Evolutionary conservation across 371 early-diverging fungal genomes (phyloP).

Genomic region (Mucor circinelloides): DNA sequence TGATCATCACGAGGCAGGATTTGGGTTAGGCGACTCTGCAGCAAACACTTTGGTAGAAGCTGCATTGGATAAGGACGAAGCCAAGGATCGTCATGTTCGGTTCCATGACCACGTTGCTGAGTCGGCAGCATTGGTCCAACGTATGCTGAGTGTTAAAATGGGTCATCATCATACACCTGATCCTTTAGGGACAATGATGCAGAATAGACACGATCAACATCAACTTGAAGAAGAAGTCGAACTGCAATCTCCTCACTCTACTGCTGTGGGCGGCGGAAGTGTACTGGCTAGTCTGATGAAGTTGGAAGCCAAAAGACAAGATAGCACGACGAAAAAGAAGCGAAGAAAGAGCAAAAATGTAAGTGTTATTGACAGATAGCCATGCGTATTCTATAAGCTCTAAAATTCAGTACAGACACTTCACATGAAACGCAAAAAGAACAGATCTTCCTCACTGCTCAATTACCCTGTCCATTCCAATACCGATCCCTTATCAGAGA

Average conservation of each 20-base stretch:
- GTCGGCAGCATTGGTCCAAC: slow-evolving; percentile 47
- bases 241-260: not conserved
- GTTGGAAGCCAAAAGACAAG: slow-evolving; percentile 35
- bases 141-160: slow-evolving; percentile 34
- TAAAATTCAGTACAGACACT: not conserved
- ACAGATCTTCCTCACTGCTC: not conserved
- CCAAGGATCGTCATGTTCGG: slow-evolving; percentile 46
- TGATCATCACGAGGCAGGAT: slow-evolving; percentile 3
- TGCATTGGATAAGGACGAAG: slow-evolving; percentile 43
- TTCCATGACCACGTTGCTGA: slow-evolving; percentile 52
- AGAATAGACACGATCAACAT: slow-evolving; percentile 2
- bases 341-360: not conserved
- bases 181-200: slow-evolving; percentile 6
- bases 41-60: slow-evolving; percentile 45
- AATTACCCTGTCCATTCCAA: slow-evolving; percentile 15
- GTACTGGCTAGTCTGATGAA: slow-evolving; percentile 47
- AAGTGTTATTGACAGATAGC: not conserved
- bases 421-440: slow-evolving; percentile 6
- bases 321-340: not conserved
- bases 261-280: slow-evolving; percentile 27
- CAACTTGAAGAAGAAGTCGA: not conserved
- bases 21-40: slow-evolving; percentile 7
- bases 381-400: not conserved
- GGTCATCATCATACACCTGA: not conserved
- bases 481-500: slow-evolving; percentile 2